These are phyloP conservation scores for Globisporangium mamillatum DNA, from an alignment of 352 stramenopile genomes.

Conservation along the genomic window DNA sequence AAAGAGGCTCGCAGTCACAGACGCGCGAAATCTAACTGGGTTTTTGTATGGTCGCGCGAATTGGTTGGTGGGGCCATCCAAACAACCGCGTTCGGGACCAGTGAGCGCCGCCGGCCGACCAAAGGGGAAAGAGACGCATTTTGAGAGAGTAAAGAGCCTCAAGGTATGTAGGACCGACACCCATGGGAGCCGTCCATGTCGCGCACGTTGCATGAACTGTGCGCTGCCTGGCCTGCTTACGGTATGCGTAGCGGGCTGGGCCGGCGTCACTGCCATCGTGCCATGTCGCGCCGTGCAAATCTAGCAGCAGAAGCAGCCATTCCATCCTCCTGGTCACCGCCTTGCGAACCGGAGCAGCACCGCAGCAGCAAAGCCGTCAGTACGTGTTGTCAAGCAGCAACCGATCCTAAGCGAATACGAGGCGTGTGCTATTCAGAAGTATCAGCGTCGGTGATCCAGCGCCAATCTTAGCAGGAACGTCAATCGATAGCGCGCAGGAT, in stretches of 20 bases:
- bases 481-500: not conserved
- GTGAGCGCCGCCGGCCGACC: not conserved
- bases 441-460: not conserved
- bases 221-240: not conserved
- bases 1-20: not conserved
- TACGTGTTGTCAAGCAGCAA: not conserved
- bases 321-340: not conserved
- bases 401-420: not conserved
- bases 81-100: conserved; percentile 9
- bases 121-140: conserved; percentile 24
- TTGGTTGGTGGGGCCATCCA: conserved; percentile 18
- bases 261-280: not conserved
- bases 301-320: conserved; percentile 1
- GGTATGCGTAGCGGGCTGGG: not conserved
- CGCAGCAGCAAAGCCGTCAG: not conserved
- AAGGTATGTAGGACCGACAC: conserved; percentile 14
- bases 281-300: not conserved
- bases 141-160: conserved; percentile 27
- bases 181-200: not conserved
- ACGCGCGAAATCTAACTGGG: conserved; percentile 3
- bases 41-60: conserved; percentile 17
- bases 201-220: not conserved
- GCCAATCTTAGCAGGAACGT: not conserved
- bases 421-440: not conserved
- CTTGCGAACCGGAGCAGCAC: not conserved